phyloP scores from a whole-genome alignment of 306 rosid genomes.

The Begonia loranthoides region DNA sequence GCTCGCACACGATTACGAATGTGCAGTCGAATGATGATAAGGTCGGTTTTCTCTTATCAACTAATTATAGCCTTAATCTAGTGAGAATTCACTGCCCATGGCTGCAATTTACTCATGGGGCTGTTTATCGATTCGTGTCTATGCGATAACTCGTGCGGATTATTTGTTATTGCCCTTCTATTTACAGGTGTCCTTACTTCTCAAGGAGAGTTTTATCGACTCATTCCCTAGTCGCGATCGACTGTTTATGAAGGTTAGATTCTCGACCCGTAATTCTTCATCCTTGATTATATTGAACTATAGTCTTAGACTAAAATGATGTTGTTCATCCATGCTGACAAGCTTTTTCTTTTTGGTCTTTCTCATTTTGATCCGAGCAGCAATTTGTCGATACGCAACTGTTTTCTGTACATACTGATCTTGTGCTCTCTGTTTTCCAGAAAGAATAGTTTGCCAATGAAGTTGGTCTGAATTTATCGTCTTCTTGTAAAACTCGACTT shows the following conservation, averaged over 20 bases:
- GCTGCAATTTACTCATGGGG: too few relatives aligned
- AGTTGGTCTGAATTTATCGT: too few relatives aligned
- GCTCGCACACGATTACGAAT: constrained; percentile 93
- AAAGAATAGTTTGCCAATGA: constrained; percentile 40
- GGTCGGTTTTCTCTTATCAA: constrained; percentile 21
- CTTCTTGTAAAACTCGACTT: too few relatives aligned
- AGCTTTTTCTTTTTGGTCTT: constrained; percentile 2
- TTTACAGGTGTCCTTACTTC: constrained; percentile 79
- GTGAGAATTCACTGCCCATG: too few relatives aligned
- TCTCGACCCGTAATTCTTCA: constrained; percentile 5
- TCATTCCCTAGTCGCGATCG: constrained; percentile 80
- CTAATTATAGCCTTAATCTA: too few relatives aligned
- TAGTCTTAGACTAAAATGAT: too few relatives aligned
- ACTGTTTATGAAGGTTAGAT: constrained; percentile 87
- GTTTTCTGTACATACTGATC: constrained; percentile 88
- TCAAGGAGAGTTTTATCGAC: constrained; percentile 97
- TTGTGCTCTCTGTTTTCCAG: constrained; percentile 91
- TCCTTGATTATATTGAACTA: too few relatives aligned
- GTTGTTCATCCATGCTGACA: not conserved
- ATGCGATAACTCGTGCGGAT: constrained; percentile 9
- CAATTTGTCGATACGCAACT: constrained; percentile 86
- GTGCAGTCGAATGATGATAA: constrained; percentile 96
- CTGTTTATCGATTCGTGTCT: not conserved
- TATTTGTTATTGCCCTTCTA: constrained; percentile 13
- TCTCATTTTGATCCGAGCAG: constrained; percentile 25